Evolutionary conservation across 208 protist species (phyloP), one percentile per base, ranked within the genome.

Genomic region (Leptomonas pyrrhocoris): DNA sequence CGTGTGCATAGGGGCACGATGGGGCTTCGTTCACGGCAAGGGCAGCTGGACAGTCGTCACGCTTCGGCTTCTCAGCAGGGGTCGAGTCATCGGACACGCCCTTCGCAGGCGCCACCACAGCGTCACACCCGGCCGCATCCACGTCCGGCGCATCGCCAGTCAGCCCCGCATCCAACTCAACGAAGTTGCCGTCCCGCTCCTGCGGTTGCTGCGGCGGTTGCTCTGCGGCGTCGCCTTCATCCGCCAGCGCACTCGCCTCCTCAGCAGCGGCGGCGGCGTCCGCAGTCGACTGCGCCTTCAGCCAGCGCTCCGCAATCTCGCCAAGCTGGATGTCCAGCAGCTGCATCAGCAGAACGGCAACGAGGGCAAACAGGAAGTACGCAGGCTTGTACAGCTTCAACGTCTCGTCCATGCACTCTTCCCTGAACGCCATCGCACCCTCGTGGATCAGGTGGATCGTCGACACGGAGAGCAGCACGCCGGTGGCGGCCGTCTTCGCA

Each of bases 401-500:
- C 2, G 21, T 53, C 2, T 36, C 18, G 21, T 69, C 56, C 16
- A 92, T 65, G 55, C 86, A 92, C 2, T 74, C 58, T 68, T 85
- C 76, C 30, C 56, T 4, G 55, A 92, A 81, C 4, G 55, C 56
- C 51, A 66, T 60, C 7, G 61, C 56, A 38, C 63, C 67, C 36
- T 89, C 77, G 63, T 86, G 75, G 40, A 93, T 84, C 18, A 93
- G 69, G 72, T 85, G 79, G 30, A 93, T 83, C 38, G 59, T 63
- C 15, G 87, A 69, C 1, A 89, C 84, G 12, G 84, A 72, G 42
- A 93, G 64, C 50, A 93, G 60, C 25, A 93, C 87, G 19, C 87
- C 87, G 13, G 84, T 89, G 15, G 81, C 78, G 2, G 68, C 57
- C 0, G 79, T 74, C 72, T 92, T 92, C 18, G 68, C 78, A 21